These are phyloP conservation scores for Glonium stellatum DNA, from an alignment of 495 filamentous ascomycete genomes.

Conservation along the genomic window DNA sequence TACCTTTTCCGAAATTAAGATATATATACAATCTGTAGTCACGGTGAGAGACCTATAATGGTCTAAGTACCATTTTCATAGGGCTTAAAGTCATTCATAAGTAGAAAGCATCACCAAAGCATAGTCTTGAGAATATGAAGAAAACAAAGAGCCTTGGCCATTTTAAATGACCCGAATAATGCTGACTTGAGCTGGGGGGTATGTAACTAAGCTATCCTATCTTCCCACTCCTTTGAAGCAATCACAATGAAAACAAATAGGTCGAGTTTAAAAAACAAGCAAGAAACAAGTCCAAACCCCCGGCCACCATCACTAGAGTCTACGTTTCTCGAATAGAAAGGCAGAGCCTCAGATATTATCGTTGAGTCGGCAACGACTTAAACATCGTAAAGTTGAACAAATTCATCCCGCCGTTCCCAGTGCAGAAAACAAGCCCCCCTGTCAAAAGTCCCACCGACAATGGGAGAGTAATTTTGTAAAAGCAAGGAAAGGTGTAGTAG, in stretches of 20 bases:
- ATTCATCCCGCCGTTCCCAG: neutral
- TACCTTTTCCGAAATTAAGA: no score
- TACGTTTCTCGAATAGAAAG: neutral
- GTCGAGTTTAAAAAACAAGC: neutral
- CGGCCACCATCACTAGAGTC: neutral
- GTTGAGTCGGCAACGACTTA: neutral
- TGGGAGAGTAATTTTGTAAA: neutral
- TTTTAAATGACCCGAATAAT: neutral
- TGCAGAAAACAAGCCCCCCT: neutral
- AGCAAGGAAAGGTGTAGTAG: neutral
- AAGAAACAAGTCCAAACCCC: constrained; percentile 1
- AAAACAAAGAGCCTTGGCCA: neutral
- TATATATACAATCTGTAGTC: no score
- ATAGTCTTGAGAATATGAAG: neutral
- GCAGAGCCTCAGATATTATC: neutral
- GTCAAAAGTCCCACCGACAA: neutral
- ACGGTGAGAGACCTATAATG: no score
- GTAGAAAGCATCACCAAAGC: no score
- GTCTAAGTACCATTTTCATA: no score
- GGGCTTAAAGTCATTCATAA: no score
- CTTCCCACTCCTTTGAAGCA: neutral
- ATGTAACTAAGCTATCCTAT: neutral
- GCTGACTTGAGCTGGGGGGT: neutral
- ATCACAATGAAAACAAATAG: neutral
- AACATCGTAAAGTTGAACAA: neutral